Base-by-base conservation (phyloP, 306 rosid species). In the Adenanthera pavonina region DNA sequence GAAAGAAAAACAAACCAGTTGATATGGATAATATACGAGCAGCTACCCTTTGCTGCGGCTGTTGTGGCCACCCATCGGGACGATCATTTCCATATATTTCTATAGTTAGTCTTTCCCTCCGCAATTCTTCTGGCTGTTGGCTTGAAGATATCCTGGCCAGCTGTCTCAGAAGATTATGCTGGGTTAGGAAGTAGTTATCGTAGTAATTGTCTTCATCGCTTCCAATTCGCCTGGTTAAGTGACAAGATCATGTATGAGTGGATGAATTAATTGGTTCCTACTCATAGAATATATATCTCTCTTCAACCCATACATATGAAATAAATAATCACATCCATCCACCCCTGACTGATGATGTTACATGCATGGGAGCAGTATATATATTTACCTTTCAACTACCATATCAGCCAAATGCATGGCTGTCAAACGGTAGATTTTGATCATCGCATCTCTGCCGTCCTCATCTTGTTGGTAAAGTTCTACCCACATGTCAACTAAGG, bases 91-190 rank as follows among this genome's bases (percentile, higher is more conserved):
- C 82, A 6, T 56, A n/a, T 56, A 2, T 19, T 56, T 7, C 72
- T 5, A 89, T 56, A 71, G 79, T 72, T 57, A 87, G 68, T 76
- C 86, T 85, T 46, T 30, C 59, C 77, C 85, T 77, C 67, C 75
- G 59, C 12, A 75, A 34, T 3, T 81, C 48, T 10, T 25, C 81
- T 41, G 56, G 13, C 19, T 19, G 33, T 10, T 38, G 57, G 44
- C 54, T 35, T 64, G 54, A 48, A 20, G 25, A 20, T 20, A 13
- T 48, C 33, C 74, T 82, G 11, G 91, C 89, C 11, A 87, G 77
- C 25, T 87, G 91, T 68, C 90, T 88, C 20, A 86, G 83, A 64
- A 84, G 60, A 74, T 80, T 82, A 72, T 86, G 86, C 71, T 80
- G 90, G 12, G 53, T 80, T 15, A 82, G 43, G 5, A 78, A 84